Conservation (phyloP, 2,329 filamentous ascomycete species). For the Emergomyces orientalis region DNA sequence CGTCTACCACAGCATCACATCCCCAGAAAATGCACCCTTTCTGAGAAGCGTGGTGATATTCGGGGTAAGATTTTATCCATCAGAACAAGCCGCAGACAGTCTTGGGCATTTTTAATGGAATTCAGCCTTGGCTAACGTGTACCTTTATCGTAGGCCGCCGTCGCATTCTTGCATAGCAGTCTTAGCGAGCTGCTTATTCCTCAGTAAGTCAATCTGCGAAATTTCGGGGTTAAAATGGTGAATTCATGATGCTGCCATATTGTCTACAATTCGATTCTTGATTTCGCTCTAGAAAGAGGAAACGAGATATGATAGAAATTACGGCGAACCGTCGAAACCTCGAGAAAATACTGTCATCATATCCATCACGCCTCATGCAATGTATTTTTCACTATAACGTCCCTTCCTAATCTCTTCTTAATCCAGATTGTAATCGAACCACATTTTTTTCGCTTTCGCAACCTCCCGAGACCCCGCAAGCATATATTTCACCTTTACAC, state of each 20-base stretch:
- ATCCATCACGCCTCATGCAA: not conserved
- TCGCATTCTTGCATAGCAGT: constrained; percentile 58
- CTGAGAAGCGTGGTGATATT: constrained; percentile 60
- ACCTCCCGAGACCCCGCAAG: not conserved
- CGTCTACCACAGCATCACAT: constrained; percentile 54
- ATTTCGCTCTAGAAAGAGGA: not conserved
- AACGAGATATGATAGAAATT: not conserved
- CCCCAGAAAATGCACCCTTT: constrained; percentile 58
- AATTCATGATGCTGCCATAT: not conserved
- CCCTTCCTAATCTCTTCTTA: not conserved
- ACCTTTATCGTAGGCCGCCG: constrained; percentile 44
- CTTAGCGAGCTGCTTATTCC: constrained; percentile 60
- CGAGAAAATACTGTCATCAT: not conserved
- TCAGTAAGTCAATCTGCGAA: constrained; percentile 36
- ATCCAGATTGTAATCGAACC: constrained; percentile 2
- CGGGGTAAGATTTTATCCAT: constrained; percentile 45
- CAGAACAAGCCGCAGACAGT: not conserved
- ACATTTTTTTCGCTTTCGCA: not conserved
- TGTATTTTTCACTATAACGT: constrained; percentile 18
- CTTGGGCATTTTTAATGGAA: not conserved
- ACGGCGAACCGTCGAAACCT: not conserved
- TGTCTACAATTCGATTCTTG: not conserved
- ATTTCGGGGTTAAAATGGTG: too few species aligned
- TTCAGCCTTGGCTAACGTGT: constrained; percentile 4
- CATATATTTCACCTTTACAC: not conserved